A percentile compares a stretch with the other conserved stretches of the same genome.
These are phyloP conservation scores for Aspergillus calidoustus DNA, from an alignment of 2,329 filamentous ascomycete species.

Conservation along the genomic window DNA sequence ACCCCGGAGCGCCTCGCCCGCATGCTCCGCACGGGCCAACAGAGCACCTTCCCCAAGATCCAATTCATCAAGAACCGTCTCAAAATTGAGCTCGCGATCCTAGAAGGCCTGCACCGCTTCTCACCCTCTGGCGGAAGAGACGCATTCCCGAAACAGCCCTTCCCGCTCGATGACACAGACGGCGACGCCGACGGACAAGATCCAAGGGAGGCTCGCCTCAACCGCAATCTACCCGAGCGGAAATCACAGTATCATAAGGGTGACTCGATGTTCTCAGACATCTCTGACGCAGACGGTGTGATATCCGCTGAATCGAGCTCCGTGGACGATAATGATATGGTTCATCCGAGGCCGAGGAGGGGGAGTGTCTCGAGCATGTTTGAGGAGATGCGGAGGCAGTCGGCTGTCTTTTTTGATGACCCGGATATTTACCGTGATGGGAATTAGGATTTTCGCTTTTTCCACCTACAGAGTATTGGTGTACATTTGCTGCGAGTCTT, in stretches of 20 bases:
- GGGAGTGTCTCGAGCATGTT: conserved; percentile 43
- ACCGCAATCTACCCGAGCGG: conserved; percentile 35
- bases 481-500: too few species aligned
- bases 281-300: conserved; percentile 12
- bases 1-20: conserved; percentile 73
- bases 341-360: conserved; percentile 29
- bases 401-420: conserved; percentile 54
- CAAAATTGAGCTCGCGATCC: conserved; percentile 74
- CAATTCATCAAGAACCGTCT: conserved; percentile 89
- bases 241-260: conserved; percentile 25
- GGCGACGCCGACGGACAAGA: conserved; percentile 12
- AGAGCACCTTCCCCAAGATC: conserved; percentile 87
- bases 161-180: conserved; percentile 26
- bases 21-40: conserved; percentile 90
- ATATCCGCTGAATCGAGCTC: conserved; percentile 29
- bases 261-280: conserved; percentile 8
- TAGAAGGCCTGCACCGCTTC: conserved; percentile 55
- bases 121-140: conserved; percentile 33
- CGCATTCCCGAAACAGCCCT: conserved; percentile 35
- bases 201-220: conserved; percentile 27
- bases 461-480: neutral
- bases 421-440: conserved; percentile 38
- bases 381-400: conserved; percentile 52
- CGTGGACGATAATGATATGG: conserved; percentile 26
- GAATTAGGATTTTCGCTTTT: neutral